phyloP scores from a whole-genome alignment of 108 stramenopile species.

The Fistulifera solaris region DNA sequence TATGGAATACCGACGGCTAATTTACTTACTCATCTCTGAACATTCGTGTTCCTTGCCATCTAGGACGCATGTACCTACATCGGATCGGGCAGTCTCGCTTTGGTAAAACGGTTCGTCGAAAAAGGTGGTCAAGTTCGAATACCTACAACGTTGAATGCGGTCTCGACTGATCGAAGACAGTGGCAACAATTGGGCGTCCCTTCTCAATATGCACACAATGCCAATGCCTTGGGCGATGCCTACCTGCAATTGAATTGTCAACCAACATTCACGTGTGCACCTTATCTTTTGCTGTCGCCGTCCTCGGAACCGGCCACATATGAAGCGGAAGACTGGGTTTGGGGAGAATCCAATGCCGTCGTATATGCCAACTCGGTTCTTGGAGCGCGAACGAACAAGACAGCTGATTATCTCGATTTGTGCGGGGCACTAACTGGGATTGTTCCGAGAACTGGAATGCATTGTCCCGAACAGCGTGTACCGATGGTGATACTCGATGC shows the following conservation, averaged over 20 bases:
- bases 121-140: constrained; percentile 50
- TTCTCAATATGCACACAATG: constrained; percentile 22
- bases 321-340: constrained; percentile 44
- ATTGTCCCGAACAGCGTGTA: constrained; percentile 37
- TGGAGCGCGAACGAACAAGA: constrained; percentile 77
- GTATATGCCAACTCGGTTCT: constrained; percentile 71
- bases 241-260: constrained; percentile 63
- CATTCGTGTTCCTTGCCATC: constrained; percentile 50
- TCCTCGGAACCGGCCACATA: constrained; percentile 12
- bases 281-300: constrained; percentile 57
- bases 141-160: constrained; percentile 75
- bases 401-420: constrained; percentile 84
- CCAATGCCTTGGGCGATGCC: constrained; percentile 55
- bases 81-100: constrained; percentile 60
- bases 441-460: constrained; percentile 50
- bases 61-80: constrained; percentile 84
- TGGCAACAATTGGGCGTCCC: constrained; percentile 60
- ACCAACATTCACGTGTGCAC: constrained; percentile 74
- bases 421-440: constrained; percentile 64
- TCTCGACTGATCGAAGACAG: constrained; percentile 57
- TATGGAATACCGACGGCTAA: no score
- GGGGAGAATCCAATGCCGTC: constrained; percentile 83
- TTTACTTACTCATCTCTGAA: constrained; percentile 16
- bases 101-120: constrained; percentile 48
- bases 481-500: constrained; percentile 52